phyloP scores from a whole-genome alignment of 768 basidiomycete genomes.

The Auriscalpium orientale region DNA sequence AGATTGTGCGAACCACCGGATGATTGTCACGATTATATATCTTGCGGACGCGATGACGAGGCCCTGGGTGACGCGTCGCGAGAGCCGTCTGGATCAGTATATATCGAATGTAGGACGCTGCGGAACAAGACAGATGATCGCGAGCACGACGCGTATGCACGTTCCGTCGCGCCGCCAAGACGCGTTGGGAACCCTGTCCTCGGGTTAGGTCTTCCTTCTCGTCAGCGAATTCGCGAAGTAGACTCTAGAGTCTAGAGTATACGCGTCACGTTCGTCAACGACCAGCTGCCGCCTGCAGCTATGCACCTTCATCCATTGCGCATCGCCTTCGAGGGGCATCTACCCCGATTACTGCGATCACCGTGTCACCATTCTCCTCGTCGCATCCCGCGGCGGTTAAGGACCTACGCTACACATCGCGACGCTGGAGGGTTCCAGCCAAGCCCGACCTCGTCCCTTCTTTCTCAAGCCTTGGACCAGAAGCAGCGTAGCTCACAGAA shows the following conservation, averaged over 20 bases:
- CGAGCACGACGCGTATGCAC: too few species aligned
- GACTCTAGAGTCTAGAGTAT: too few species aligned
- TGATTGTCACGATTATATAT: not conserved
- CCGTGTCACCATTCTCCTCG: not conserved
- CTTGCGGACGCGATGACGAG: not conserved
- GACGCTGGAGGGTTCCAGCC: not conserved
- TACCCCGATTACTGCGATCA: not conserved
- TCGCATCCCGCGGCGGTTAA: not conserved
- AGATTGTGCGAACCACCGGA: constrained; percentile 10
- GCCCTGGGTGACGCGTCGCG: not conserved
- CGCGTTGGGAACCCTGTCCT: too few species aligned
- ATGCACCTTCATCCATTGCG: not conserved
- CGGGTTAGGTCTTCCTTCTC: too few species aligned
- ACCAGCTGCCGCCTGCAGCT: not conserved
- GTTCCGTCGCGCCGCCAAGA: too few species aligned
- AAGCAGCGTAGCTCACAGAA: constrained; percentile 33
- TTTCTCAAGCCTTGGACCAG: constrained; percentile 61
- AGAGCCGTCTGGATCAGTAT: too few species aligned
- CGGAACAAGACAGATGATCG: too few species aligned
- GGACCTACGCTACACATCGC: constrained; percentile 9
- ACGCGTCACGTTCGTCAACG: too few species aligned
- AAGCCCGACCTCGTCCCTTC: constrained; percentile 34
- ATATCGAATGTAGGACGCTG: too few species aligned
- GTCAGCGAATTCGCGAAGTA: too few species aligned
- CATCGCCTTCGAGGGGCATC: not conserved